phyloP scores from a whole-genome alignment of 1,284 basidiomycete genomes.

The Ceratobasidium sp. region DNA sequence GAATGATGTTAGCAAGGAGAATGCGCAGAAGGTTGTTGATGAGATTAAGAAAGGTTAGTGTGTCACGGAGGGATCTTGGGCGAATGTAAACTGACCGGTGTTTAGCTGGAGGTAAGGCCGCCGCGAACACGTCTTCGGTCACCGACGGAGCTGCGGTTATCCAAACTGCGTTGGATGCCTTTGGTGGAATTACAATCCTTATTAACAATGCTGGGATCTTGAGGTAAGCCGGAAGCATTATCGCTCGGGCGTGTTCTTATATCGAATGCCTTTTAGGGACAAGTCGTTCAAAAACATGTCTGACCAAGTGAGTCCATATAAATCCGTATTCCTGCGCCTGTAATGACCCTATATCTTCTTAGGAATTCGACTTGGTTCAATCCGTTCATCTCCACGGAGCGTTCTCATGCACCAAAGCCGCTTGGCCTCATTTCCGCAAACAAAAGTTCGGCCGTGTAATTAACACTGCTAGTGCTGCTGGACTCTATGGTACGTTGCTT shows the following conservation, averaged over 20 bases:
- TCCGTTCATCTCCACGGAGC: conserved; percentile 96
- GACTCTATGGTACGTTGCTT: conserved; percentile 76
- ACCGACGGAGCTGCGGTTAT: conserved; percentile 91
- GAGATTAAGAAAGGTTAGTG: conserved; percentile 87
- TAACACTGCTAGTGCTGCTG: conserved; percentile 92
- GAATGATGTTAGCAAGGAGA: conserved; percentile 91
- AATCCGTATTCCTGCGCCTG: not conserved
- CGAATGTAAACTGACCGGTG: conserved; percentile 47
- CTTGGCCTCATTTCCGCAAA: conserved; percentile 95
- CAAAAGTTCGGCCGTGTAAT: conserved; percentile 95
- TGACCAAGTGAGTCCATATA: conserved; percentile 64
- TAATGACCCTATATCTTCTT: conserved; percentile 1
- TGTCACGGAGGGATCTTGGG: conserved; percentile 22
- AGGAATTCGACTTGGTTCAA: conserved; percentile 87
- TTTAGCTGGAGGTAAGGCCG: conserved; percentile 87
- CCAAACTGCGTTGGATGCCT: conserved; percentile 87
- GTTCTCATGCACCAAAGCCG: conserved; percentile 95
- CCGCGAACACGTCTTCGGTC: conserved; percentile 89
- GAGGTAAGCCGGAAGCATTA: conserved; percentile 64
- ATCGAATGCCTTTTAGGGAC: conserved; percentile 56
- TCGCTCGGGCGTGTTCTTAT: not conserved
- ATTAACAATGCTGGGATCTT: conserved; percentile 99
- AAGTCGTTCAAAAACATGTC: conserved; percentile 88
- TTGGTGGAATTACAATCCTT: conserved; percentile 85
- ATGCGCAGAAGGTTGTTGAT: conserved; percentile 93